Evolutionary conservation across 306 rosid genomes (phyloP).

Genomic region (Malus sieversii): DNA sequence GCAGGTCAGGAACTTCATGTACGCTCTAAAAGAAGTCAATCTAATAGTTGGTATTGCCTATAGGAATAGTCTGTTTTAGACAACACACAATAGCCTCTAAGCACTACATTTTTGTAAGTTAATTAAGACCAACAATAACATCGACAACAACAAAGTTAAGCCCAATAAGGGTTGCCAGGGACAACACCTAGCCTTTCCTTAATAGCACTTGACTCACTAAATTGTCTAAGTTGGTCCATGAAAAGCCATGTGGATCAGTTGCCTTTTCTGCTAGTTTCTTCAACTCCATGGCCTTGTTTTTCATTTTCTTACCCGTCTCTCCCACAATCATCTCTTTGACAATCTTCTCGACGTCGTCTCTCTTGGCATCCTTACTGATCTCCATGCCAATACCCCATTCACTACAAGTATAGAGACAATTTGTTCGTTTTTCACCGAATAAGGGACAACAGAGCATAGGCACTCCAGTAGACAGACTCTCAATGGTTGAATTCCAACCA

Average conservation of each 20-base stretch:
- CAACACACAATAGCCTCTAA: too few relatives aligned
- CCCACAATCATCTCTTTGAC: slow-evolving; percentile 4
- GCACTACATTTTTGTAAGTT: too few relatives aligned
- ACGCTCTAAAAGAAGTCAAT: too few relatives aligned
- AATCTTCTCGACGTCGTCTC: slow-evolving; percentile 2
- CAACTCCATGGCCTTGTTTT: background rate
- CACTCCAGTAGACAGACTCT: too few relatives aligned
- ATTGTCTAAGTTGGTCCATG: background rate
- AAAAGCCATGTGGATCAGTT: background rate
- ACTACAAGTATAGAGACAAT: background rate
- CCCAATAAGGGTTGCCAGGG: too few relatives aligned
- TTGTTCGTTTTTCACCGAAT: background rate
- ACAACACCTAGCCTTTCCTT: too few relatives aligned
- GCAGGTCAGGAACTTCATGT: too few relatives aligned
- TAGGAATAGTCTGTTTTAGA: too few relatives aligned
- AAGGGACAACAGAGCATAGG: background rate
- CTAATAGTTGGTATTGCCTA: too few relatives aligned
- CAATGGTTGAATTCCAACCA: too few relatives aligned
- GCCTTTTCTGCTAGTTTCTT: background rate
- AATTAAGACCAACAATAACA: too few relatives aligned
- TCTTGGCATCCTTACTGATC: background rate
- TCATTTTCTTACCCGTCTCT: slow-evolving; percentile 5
- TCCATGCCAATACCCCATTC: slow-evolving; percentile 6
- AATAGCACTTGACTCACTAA: slow-evolving; percentile 1
- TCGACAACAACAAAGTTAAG: too few relatives aligned